Evolutionary conservation across 2,329 filamentous ascomycete species (phyloP).

Genomic region (Aspergillus japonicus): DNA sequence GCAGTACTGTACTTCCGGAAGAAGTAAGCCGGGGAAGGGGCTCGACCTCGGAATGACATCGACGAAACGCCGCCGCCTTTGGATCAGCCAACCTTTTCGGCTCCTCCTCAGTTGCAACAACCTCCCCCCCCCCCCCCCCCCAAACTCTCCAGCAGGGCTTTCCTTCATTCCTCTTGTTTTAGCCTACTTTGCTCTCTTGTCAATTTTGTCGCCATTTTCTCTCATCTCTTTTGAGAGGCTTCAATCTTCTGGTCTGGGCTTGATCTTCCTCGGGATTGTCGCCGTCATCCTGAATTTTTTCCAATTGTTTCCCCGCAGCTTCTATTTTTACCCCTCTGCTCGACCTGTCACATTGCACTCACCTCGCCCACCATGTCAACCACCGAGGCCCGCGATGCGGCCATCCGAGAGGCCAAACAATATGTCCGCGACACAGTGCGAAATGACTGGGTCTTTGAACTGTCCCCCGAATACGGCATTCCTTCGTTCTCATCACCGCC

Average conservation of each 20-base stretch:
- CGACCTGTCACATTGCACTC: background rate
- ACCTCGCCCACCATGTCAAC: conserved; percentile 13
- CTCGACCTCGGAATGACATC: conserved; percentile 1
- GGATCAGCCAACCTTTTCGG: conserved; percentile 1
- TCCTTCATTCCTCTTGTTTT: conserved; percentile 1
- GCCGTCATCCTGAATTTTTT: background rate
- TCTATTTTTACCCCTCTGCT: background rate
- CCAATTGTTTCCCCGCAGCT: background rate
- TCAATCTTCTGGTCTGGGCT: background rate
- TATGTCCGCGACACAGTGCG: conserved; percentile 42
- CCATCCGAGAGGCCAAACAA: conserved; percentile 42
- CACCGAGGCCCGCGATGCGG: conserved; percentile 37
- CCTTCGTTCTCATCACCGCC: conserved; percentile 21
- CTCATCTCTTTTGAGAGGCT: conserved; percentile 5
- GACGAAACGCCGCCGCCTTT: conserved; percentile 3
- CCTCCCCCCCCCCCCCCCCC: conserved; percentile 20
- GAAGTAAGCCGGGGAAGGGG: background rate
- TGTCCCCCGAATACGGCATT: conserved; percentile 21
- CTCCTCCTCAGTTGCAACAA: conserved; percentile 1
- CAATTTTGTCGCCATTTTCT: background rate
- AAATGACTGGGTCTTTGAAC: conserved; percentile 44
- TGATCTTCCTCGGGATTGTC: background rate
- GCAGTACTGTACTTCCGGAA: no score
- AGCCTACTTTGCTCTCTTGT: background rate
- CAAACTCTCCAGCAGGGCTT: conserved; percentile 10